Evolutionary conservation across 192 early-diverging fungal species (phyloP).

Genomic region (Haplosporangium gracile): DNA sequence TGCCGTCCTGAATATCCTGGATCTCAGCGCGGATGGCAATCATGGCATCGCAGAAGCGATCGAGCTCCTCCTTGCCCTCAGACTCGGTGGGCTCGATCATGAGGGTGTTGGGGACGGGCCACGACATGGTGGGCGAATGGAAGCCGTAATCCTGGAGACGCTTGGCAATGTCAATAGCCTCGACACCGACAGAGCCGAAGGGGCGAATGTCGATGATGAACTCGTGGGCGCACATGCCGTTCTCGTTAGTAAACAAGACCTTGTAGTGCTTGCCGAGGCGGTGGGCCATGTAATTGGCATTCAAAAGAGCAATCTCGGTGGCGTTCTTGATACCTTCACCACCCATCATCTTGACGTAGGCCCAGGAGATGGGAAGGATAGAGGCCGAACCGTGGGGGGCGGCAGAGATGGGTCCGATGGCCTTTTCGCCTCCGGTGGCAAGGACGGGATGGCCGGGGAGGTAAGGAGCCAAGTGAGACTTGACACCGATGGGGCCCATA

Average conservation of each 20-base stretch:
- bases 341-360: conserved; percentile 99
- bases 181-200: conserved; percentile 85
- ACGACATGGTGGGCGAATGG: conserved; percentile 99
- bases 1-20: conserved; percentile 85
- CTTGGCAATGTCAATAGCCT: conserved; percentile 99
- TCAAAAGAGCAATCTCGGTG: conserved; percentile 93
- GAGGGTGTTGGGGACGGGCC: conserved; percentile 98
- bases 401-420: conserved; percentile 94
- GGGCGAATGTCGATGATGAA: conserved; percentile 97
- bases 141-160: conserved; percentile 99
- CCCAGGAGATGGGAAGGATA: conserved; percentile 98
- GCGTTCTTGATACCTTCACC: conserved; percentile 90
- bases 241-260: conserved; percentile 91
- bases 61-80: conserved; percentile 92
- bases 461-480: conserved; percentile 90
- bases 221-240: conserved; percentile 98
- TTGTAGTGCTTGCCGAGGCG: conserved; percentile 93
- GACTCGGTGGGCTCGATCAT: conserved; percentile 99
- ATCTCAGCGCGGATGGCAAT: conserved; percentile 96
- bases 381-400: conserved; percentile 97
- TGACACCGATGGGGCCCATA: conserved; percentile 97
- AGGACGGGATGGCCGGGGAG: conserved; percentile 93
- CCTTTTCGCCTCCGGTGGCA: conserved; percentile 76
- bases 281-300: conserved; percentile 98
- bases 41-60: conserved; percentile 99